phyloP scores from a whole-genome alignment of 257 asterid genomes.

The Nicotiana sylvestris region DNA sequence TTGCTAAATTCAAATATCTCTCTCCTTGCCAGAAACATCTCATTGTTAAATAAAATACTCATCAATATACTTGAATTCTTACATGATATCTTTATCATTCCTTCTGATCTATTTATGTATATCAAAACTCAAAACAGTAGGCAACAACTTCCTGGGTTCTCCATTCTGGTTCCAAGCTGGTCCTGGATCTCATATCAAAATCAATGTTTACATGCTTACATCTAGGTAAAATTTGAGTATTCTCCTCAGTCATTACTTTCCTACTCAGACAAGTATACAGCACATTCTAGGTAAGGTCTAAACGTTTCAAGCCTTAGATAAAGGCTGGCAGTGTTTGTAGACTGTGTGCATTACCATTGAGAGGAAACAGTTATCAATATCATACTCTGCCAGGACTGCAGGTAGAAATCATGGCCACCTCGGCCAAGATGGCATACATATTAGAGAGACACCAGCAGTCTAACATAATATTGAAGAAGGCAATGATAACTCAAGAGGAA shows the following conservation, averaged over 20 bases:
- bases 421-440: too few relatives aligned
- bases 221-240: neutral
- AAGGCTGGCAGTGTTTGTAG: neutral
- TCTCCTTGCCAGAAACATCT: neutral
- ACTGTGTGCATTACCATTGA: neutral
- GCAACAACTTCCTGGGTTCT: neutral
- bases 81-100: neutral
- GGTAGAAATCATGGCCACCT: too few relatives aligned
- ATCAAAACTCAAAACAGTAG: neutral
- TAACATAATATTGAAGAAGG: too few relatives aligned
- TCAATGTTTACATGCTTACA: neutral
- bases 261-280: neutral
- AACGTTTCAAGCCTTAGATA: neutral
- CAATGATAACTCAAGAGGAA: too few relatives aligned
- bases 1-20: neutral
- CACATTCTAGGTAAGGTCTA: neutral
- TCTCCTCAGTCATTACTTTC: neutral
- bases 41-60: neutral
- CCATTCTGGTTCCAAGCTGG: neutral
- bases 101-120: neutral
- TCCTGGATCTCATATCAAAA: neutral
- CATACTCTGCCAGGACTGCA: too few relatives aligned
- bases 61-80: neutral
- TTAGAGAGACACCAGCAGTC: too few relatives aligned
- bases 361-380: too few relatives aligned